Percentiles rank a stretch among this genome's conserved stretches.
Evolutionary conservation across 2,329 filamentous ascomycete species (phyloP).

Genomic region (Monosporascus sp.): DNA sequence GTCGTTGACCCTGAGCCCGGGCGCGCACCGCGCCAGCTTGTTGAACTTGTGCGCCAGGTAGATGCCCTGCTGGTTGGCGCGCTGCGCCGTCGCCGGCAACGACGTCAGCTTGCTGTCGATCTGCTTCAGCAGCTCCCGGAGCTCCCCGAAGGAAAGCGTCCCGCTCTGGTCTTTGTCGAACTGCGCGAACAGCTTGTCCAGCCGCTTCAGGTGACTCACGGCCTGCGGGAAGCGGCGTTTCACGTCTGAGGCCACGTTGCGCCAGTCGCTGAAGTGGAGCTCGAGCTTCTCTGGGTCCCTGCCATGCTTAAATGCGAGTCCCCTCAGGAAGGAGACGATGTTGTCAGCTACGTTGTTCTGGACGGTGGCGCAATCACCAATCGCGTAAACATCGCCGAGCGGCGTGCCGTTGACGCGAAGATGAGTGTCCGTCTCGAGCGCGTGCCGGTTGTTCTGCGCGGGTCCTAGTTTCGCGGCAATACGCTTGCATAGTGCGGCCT

Average conservation of each 20-base stretch:
- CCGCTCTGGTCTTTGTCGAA: conserved; percentile 93
- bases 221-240: conserved; percentile 90
- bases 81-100: conserved; percentile 89
- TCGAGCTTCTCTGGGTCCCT: conserved; percentile 85
- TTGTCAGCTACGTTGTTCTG: conserved; percentile 96
- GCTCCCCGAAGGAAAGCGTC: conserved; percentile 89
- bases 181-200: conserved; percentile 85
- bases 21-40: conserved; percentile 73
- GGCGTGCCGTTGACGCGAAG: conserved; percentile 84
- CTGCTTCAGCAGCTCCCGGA: conserved; percentile 80
- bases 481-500: conserved; percentile 72
- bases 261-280: conserved; percentile 85
- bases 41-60: conserved; percentile 95
- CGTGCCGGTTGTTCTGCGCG: conserved; percentile 79
- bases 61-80: conserved; percentile 90
- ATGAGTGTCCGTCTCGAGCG: conserved; percentile 91
- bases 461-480: conserved; percentile 72
- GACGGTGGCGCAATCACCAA: conserved; percentile 92
- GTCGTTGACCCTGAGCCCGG: conserved; percentile 73
- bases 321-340: conserved; percentile 83
- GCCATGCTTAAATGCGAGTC: conserved; percentile 85
- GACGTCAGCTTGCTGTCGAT: conserved; percentile 95
- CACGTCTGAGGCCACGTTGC: conserved; percentile 74
- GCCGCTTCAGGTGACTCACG: conserved; percentile 74
- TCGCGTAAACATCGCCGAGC: conserved; percentile 89